Evolutionary conservation across 2,329 filamentous ascomycete genomes (phyloP), one percentile per base, ranked within the genome.

Genomic region (Hypomyces rosellus): DNA sequence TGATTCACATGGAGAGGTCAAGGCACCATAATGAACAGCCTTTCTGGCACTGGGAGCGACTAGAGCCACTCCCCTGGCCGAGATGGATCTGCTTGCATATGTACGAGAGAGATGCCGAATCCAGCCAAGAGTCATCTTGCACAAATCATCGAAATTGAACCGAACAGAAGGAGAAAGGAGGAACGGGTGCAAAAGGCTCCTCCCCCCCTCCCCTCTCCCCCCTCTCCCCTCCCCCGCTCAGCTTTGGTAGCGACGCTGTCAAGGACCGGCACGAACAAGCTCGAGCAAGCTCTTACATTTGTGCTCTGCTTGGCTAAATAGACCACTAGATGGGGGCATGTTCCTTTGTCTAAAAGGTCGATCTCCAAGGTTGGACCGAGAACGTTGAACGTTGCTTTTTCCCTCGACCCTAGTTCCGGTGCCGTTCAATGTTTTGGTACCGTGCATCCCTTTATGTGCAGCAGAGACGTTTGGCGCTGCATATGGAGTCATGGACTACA

Each of bases 371-470:
- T 45, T 45, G 16, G 45, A 18, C 48, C 48, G 37, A 41, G 13
- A 41, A 39, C 33, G n/a, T 34, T 22, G 16, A 13, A 30, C 44
- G 45, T 51, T 47, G 22, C 34, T 51, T 48, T 51, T 44, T 42
- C 7, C 16, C 15, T 12, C 20, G 13, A 22, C 12, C 16, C 15
- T 22, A 13, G 25, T 30, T 30, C 25, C 25, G 25, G 25, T 30
- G 6, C 25, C 25, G 25, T 30, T 30, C 9, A 30, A 2, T 30
- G 4, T 30, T 30, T 30, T 30, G 25, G 25, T 30, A 30, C 25
- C 25, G 25, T 30, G 25, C 25, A 30, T 30, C 25, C 25, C 9
- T 30, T 30, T 30, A 30, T 30, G 25, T 8, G 25, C 25, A 30
- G 25, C 25, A 30, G 25, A 30, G 25, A 30, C 25, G 25, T 30